phyloP scores from a whole-genome alignment of 129 eudicot species.

The Heracleum sosnowskyi region DNA sequence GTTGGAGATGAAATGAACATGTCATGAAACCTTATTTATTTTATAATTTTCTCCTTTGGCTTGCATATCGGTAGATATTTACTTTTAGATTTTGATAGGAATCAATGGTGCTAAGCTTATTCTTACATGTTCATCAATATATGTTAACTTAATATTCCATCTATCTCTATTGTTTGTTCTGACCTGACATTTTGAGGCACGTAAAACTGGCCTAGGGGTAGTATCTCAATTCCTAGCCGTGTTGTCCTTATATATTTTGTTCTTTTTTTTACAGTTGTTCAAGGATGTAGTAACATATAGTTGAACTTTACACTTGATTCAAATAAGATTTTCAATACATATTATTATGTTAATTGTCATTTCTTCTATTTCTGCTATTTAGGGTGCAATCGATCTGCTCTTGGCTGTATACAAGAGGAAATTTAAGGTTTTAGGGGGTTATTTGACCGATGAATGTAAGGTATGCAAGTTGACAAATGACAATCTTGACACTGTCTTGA shows the following conservation, averaged over 20 bases:
- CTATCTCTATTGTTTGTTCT: neutral
- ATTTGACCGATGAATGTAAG: constrained; percentile 84
- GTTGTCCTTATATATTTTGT: neutral
- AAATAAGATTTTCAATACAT: neutral
- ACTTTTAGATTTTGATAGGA: neutral
- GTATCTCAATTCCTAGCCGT: neutral
- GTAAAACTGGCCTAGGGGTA: neutral
- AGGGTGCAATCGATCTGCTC: constrained; percentile 97
- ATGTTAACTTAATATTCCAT: neutral
- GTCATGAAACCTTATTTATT: neutral
- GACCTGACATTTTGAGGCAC: neutral
- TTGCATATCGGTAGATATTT: neutral
- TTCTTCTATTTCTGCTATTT: neutral
- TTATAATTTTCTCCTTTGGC: neutral
- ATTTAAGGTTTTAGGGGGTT: constrained; percentile 62
- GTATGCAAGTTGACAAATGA: constrained; percentile 30
- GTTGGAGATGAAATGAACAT: neutral
- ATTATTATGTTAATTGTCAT: neutral
- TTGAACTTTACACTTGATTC: neutral
- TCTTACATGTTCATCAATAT: neutral
- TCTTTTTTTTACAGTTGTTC: neutral
- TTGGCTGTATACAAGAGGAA: constrained; percentile 89
- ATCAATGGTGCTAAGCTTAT: neutral
- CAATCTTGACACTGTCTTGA: constrained; percentile 5
- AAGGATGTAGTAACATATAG: neutral